Evolutionary conservation across 768 basidiomycete species (phyloP).

Genomic region (Mycena chlorophos): DNA sequence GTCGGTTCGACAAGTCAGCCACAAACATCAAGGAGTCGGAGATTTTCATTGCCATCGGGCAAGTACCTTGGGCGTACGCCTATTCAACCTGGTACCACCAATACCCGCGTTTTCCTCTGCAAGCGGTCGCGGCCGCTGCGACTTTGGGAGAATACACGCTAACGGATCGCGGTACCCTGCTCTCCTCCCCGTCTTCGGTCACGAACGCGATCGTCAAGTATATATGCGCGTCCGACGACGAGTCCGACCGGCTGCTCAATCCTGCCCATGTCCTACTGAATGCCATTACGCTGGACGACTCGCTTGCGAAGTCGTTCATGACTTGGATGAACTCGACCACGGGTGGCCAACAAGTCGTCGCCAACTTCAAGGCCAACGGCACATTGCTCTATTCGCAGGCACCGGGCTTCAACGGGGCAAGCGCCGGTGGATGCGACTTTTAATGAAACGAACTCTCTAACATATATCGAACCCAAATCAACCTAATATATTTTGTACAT

Average conservation of each 20-base stretch:
- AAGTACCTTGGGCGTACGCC: slow-evolving; percentile 54
- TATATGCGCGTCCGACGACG: slow-evolving; percentile 41
- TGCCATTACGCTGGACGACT: slow-evolving; percentile 28
- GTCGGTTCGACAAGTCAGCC: slow-evolving; percentile 58
- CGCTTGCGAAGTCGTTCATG: slow-evolving; percentile 41
- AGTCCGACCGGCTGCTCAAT: slow-evolving; percentile 46
- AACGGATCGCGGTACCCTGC: slow-evolving; percentile 52
- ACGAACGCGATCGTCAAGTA: slow-evolving; percentile 37
- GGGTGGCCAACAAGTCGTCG: slow-evolving; percentile 48
- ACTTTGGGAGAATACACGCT: slow-evolving; percentile 53
- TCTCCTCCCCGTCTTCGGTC: slow-evolving; percentile 39
- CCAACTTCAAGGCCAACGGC: slow-evolving; percentile 38
- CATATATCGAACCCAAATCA: background rate
- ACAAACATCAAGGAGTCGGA: slow-evolving; percentile 59
- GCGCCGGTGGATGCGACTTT: background rate
- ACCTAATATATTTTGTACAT: background rate
- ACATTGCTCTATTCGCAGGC: slow-evolving; percentile 34
- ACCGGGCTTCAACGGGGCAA: slow-evolving; percentile 15
- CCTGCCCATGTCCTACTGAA: slow-evolving; percentile 48
- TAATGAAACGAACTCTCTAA: background rate
- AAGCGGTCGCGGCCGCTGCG: slow-evolving; percentile 50
- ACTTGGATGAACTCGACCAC: slow-evolving; percentile 40
- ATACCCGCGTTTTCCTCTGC: slow-evolving; percentile 51
- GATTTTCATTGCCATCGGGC: slow-evolving; percentile 50
- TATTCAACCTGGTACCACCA: slow-evolving; percentile 63